Conservation (phyloP, 2,329 filamentous ascomycete species). For the Zarea fungicola region DNA sequence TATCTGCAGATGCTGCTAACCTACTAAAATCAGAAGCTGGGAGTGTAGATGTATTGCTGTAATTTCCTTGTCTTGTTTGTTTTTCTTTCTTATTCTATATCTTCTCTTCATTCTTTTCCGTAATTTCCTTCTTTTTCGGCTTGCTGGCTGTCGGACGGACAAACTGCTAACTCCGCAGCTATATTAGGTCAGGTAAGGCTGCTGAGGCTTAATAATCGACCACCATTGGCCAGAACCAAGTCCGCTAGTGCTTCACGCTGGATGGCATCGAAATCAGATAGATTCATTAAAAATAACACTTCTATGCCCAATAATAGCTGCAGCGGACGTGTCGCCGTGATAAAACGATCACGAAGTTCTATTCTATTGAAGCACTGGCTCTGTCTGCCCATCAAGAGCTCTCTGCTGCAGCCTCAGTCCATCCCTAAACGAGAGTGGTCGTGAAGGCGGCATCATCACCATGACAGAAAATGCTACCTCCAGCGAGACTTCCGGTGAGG, state of each 20-base stretch:
- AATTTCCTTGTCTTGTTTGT: no score
- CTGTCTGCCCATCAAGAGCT: background rate
- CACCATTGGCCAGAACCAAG: background rate
- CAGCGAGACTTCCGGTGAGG: background rate
- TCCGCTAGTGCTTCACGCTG: conserved; percentile 3
- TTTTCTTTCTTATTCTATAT: no score
- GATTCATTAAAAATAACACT: background rate
- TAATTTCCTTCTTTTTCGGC: background rate
- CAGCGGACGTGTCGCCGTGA: no score
- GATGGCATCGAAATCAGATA: background rate
- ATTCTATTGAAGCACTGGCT: background rate
- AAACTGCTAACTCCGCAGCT: conserved; percentile 1
- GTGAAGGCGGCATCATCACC: background rate
- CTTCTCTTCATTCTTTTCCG: no score
- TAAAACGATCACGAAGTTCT: background rate
- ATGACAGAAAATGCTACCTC: conserved; percentile 4
- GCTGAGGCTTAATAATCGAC: conserved; percentile 10
- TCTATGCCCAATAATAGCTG: no score
- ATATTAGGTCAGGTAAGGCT: background rate
- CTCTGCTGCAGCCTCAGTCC: background rate
- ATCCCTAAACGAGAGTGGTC: background rate
- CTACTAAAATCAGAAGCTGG: no score
- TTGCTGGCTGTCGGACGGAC: background rate
- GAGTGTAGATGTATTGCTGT: no score
- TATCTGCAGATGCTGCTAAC: no score